Conservation (phyloP, 2,329 filamentous ascomycete genomes). For the Nigrospora osmanthi region DNA sequence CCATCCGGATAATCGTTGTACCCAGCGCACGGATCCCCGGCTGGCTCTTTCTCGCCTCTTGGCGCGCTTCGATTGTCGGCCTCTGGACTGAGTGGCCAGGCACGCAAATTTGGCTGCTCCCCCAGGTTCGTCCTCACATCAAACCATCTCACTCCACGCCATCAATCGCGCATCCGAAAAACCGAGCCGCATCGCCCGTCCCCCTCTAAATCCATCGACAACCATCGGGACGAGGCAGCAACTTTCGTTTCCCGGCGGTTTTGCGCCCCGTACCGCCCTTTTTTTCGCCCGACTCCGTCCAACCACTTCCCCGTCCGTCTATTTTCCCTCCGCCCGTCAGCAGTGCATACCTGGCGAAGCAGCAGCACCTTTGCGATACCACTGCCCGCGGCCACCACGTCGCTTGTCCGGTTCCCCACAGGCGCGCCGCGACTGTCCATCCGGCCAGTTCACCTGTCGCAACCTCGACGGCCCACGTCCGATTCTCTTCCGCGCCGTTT, state of each 20-base stretch:
- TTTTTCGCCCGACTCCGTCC: constrained; percentile 21
- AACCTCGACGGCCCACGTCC: neutral
- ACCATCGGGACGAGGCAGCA: constrained; percentile 46
- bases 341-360: neutral
- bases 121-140: constrained; percentile 3
- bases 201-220: constrained; percentile 50
- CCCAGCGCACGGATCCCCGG: neutral
- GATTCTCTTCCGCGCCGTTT: too few relatives aligned
- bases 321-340: neutral
- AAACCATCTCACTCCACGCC: constrained; percentile 25
- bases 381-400: neutral
- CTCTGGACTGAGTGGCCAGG: constrained; percentile 1
- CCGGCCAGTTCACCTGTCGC: neutral
- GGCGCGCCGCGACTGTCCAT: neutral
- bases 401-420: neutral
- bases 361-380: neutral
- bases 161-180: constrained; percentile 51
- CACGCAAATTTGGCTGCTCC: constrained; percentile 3
- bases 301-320: constrained; percentile 26
- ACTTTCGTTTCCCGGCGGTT: constrained; percentile 48
- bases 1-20: neutral
- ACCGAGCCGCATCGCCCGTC: constrained; percentile 45
- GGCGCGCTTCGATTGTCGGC: constrained; percentile 1
- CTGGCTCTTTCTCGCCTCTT: neutral
- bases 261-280: constrained; percentile 36